Percentiles rank a stretch among this genome's conserved stretches.
Conservation (phyloP, 2,329 filamentous ascomycete genomes). For the Pestalotiopsis fici region DNA sequence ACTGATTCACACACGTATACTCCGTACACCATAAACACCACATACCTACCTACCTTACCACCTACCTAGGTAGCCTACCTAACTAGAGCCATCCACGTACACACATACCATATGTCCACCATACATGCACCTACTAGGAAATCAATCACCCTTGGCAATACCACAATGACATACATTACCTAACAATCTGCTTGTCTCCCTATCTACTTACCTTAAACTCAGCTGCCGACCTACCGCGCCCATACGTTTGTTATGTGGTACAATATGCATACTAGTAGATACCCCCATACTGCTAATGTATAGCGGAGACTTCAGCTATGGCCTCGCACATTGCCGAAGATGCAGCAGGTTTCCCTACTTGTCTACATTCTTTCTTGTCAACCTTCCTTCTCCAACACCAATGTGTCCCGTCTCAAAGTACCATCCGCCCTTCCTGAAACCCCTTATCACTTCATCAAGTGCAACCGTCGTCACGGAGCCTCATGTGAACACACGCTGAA, state of each 20-base stretch:
- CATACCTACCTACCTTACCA: background rate
- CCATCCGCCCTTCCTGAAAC: background rate
- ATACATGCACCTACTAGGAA: background rate
- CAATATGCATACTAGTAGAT: too few species aligned
- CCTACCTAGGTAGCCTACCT: too few species aligned
- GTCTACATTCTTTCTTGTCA: background rate
- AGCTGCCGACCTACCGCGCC: background rate
- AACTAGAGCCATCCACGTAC: too few species aligned
- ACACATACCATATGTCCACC: background rate
- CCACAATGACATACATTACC: background rate
- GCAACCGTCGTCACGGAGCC: background rate
- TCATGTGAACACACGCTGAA: background rate
- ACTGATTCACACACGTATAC: constrained; percentile 1
- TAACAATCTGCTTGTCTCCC: background rate
- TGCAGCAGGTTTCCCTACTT: background rate
- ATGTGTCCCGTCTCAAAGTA: background rate
- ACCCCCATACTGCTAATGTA: too few species aligned
- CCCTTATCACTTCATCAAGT: background rate
- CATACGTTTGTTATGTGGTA: background rate
- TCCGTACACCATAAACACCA: background rate
- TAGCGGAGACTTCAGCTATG: too few species aligned
- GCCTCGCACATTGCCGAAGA: background rate
- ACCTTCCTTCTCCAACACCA: background rate
- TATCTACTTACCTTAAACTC: background rate
- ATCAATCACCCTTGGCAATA: background rate